phyloP scores from a whole-genome alignment of 2,329 filamentous ascomycete genomes.

The Geoglossum cookeanum region DNA sequence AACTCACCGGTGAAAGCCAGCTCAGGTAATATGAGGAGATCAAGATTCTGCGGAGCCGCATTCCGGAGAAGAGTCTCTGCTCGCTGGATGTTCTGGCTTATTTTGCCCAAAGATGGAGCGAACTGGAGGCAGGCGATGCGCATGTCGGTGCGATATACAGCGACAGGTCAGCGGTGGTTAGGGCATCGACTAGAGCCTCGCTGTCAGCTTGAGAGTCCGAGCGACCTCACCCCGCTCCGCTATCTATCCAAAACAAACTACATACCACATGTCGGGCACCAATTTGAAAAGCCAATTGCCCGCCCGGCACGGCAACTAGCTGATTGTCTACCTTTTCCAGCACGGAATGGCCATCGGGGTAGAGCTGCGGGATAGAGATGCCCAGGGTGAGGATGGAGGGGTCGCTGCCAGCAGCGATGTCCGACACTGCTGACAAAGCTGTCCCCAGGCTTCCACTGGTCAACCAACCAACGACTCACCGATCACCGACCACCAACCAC shows the following conservation, averaged over 20 bases:
- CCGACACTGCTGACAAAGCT: neutral
- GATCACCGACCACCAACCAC: neutral
- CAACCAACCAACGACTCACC: neutral
- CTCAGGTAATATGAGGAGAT: constrained; percentile 57
- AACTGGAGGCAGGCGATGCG: constrained; percentile 55
- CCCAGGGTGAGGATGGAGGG: no score
- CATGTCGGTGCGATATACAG: constrained; percentile 25
- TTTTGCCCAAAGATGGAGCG: constrained; percentile 47
- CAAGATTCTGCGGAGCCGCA: constrained; percentile 34
- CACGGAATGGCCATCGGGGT: no score
- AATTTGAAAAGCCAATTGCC: no score
- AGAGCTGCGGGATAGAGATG: no score
- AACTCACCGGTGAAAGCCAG: constrained; percentile 50
- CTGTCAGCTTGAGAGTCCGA: no score
- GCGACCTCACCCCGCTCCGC: no score
- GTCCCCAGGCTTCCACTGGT: neutral
- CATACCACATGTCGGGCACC: no score
- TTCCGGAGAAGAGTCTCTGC: constrained; percentile 43
- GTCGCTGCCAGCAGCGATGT: neutral
- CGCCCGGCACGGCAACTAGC: no score
- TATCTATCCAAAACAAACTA: no score
- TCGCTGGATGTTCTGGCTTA: constrained; percentile 49
- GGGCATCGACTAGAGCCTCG: no score
- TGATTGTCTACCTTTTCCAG: no score
- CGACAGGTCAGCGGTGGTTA: no score